Base-by-base conservation (phyloP, 2,329 filamentous ascomycete genomes). In the Epichloe scottii region DNA sequence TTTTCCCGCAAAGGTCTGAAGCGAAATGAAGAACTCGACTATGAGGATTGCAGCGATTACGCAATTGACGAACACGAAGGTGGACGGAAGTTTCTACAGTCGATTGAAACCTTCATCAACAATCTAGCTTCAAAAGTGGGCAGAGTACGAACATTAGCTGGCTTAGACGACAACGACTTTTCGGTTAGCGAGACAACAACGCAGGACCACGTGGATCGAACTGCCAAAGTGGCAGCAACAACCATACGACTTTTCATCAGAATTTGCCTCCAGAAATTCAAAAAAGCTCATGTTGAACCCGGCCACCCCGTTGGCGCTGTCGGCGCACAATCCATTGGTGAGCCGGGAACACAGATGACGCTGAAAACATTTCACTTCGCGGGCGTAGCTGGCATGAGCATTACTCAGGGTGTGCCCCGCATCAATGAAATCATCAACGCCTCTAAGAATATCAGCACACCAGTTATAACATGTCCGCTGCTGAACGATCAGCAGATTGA, bases 391-490 rank as follows among this genome's bases (percentile, higher is more conserved):
- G 91, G 91, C 66, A 97, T 98, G 93, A 95, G 89, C 77, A 95
- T 98, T 64, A 98, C 93, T 0, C 89, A 96, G 64, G 93, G 93
- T 87, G 93, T 98, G 6, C 93, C 93, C 1, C 91, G 93, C 83
- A 98, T 98, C 74, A 98, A 98, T 71, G 93, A 98, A 75, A 98
- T 98, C 59, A 98, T 98, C 81, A 98, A 98, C 70, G 93, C 93
- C 5, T 95, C 89, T 8, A 95, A 89, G 66, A 74, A 76, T 47
- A 98, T 98, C 68, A 94, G 87, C 66, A 98, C 93, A 0, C 93
- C 93, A 0, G 85, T 98, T 63, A 95, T 98, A 58, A 82, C 80
- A 5, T 97, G 93, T 62, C 84, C 87, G 4, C 75, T 97, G 5
- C 77, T 88, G 56, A 93, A 89, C 62, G 81, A 83, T 54, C 72